Percentiles rank a stretch among this genome's conserved stretches.
These are phyloP conservation scores for Mycosphaerella sp. DNA, from an alignment of 2,329 filamentous ascomycete genomes.

Conservation along the genomic window DNA sequence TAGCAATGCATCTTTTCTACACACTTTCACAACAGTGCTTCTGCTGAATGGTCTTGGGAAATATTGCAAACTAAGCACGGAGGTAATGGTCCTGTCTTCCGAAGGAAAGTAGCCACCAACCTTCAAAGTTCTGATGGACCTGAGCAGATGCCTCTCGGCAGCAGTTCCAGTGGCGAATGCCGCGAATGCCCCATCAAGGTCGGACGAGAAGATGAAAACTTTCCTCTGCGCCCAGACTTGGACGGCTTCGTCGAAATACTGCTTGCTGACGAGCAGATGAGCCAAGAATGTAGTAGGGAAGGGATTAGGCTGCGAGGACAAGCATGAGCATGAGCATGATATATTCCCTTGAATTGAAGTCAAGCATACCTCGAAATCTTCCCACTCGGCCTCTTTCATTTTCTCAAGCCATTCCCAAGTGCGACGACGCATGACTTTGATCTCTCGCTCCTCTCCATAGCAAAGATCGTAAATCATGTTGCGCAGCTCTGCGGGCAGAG, in stretches of 20 bases:
- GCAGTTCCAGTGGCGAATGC: neutral
- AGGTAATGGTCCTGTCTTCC: neutral
- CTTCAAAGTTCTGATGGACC: neutral
- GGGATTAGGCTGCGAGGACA: neutral
- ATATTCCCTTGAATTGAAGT: no score
- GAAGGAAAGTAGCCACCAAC: neutral
- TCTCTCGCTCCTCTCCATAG: neutral
- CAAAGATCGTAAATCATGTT: conserved; percentile 5
- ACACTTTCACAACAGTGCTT: no score
- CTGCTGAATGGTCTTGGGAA: no score
- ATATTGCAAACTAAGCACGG: neutral
- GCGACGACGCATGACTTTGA: neutral
- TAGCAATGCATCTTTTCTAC: no score
- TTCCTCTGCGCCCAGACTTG: neutral
- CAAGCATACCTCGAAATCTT: neutral
- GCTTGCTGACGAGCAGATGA: neutral
- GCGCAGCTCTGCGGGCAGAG: conserved; percentile 7
- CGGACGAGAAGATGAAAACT: neutral
- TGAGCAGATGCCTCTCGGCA: neutral
- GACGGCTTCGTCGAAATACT: neutral
- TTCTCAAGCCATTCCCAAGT: no score
- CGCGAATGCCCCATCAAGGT: neutral
- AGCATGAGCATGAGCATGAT: neutral
- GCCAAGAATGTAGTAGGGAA: neutral
- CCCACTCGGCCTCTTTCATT: no score